Base-by-base conservation (phyloP, 345 rosid species). In the Sisymbrium altissimum region DNA sequence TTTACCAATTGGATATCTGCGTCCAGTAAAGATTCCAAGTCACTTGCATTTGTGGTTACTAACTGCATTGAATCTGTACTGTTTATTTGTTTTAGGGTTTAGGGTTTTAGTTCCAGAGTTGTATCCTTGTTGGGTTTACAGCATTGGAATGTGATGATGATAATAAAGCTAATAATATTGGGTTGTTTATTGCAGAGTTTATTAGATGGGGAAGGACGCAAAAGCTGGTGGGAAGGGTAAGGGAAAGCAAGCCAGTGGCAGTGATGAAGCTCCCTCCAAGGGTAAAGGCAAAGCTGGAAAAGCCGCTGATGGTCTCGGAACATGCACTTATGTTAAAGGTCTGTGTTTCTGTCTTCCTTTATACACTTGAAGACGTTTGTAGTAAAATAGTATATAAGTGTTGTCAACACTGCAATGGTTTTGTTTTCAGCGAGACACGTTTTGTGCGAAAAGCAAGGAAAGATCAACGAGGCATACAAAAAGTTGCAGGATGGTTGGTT, bases 261-360 rank as follows among this genome's bases (percentile, higher is more conserved):
- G 89, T 66, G 97, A 89, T 45, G 97, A 88, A 54, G 70, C 61
- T 25, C 70, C 81, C 75, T 74, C 98, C 13, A 91, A 91, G 86
- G 99, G 99, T 14, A 94, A 94, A 85, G 99, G 99, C 39, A 94
- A 94, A 84, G 78, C 83, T 11, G 93, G 96, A 36, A 94, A 94
- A 81, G 84, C 87, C 19, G 82, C 87, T 2, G 96, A 94, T 77
- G 97, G 97, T 46, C 97, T 91, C 4, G 96, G 98, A 29, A 94
- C 98, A 29, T 94, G 99, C 85, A 94, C 99, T 18, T 91, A 91
- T 67, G 97, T 94, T 58, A 94, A 91, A 89, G 98, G 98, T 27
- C 0, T 27, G 29, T 27, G 25, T 23, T 23, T 23, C n/a, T n/a
- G n/a, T n/a, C n/a, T n/a, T n/a, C n/a, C n/a, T n/a, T n/a, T n/a